These are phyloP conservation scores for Sporothrix luriei DNA, from an alignment of 2,329 filamentous ascomycete genomes.

Conservation along the genomic window DNA sequence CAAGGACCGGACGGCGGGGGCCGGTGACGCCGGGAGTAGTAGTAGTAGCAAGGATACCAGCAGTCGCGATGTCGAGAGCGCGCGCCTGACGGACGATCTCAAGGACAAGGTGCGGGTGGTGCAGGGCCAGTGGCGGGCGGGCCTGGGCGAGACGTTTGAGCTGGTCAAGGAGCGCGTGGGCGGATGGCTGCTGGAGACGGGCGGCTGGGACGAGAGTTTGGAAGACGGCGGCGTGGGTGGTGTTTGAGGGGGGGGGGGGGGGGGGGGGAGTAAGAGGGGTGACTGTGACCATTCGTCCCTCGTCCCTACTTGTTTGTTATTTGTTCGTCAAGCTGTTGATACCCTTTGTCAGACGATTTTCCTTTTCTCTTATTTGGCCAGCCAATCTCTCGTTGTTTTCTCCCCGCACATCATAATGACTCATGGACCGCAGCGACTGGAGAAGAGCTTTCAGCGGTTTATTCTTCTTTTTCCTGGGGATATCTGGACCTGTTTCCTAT, in stretches of 20 bases:
- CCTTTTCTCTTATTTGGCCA: background rate
- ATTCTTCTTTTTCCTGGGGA: background rate
- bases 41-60: no score
- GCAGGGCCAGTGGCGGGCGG: conserved; percentile 87
- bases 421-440: conserved; percentile 2
- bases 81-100: conserved; percentile 75
- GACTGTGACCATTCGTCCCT: background rate
- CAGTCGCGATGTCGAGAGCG: conserved; percentile 55
- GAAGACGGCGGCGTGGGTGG: conserved; percentile 60
- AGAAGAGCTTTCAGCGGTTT: no score
- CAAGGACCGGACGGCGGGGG: conserved; percentile 48
- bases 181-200: conserved; percentile 70
- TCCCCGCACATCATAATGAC: background rate
- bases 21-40: conserved; percentile 41
- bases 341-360: conserved; percentile 33
- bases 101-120: conserved; percentile 92
- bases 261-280: no score
- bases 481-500: no score
- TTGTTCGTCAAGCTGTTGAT: conserved; percentile 34
- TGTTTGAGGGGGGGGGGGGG: conserved; percentile 40
- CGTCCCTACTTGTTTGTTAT: background rate
- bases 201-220: conserved; percentile 84
- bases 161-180: conserved; percentile 74
- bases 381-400: background rate
- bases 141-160: conserved; percentile 75